These are phyloP conservation scores for Phytophthora idaei DNA, from an alignment of 352 stramenopile species.

Conservation along the genomic window DNA sequence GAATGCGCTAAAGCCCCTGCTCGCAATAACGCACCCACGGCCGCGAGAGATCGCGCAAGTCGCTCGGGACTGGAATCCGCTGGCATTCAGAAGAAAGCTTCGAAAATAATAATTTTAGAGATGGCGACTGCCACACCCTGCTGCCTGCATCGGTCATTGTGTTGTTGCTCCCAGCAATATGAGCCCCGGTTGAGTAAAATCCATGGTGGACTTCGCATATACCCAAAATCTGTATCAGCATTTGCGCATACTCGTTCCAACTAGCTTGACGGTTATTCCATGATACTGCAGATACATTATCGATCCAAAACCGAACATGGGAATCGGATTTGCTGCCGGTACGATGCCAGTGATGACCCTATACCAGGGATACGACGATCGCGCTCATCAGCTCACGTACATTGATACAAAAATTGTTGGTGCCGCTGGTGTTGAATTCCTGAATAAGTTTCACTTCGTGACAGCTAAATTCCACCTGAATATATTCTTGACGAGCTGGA, in stretches of 20 bases:
- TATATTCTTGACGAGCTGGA: background rate
- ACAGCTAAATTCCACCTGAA: slow-evolving; percentile 5
- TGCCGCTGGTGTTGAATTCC: background rate
- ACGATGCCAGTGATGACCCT: background rate
- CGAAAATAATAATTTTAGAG: slow-evolving; percentile 1
- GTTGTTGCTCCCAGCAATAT: too few species aligned
- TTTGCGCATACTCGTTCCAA: background rate
- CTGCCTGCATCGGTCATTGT: slow-evolving; percentile 21
- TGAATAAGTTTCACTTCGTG: background rate
- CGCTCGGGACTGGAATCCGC: slow-evolving; percentile 11
- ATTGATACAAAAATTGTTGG: slow-evolving; percentile 14
- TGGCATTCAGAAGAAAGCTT: slow-evolving; percentile 6
- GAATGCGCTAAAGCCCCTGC: slow-evolving; percentile 19
- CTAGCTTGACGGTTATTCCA: background rate
- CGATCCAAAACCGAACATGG: slow-evolving; percentile 16
- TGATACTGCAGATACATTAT: background rate
- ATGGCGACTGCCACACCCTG: slow-evolving; percentile 18
- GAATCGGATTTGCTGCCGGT: background rate
- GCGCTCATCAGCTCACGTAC: slow-evolving; percentile 19
- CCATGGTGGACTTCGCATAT: background rate
- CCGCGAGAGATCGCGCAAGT: slow-evolving; percentile 23
- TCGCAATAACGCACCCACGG: slow-evolving; percentile 22
- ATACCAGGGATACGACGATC: slow-evolving; percentile 6
- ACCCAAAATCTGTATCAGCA: background rate
- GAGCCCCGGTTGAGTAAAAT: too few species aligned